Evolutionary conservation across 352 stramenopile genomes (phyloP), one percentile per base, ranked within the genome.

Genomic region (Phytopythium cucurbitacearum): DNA sequence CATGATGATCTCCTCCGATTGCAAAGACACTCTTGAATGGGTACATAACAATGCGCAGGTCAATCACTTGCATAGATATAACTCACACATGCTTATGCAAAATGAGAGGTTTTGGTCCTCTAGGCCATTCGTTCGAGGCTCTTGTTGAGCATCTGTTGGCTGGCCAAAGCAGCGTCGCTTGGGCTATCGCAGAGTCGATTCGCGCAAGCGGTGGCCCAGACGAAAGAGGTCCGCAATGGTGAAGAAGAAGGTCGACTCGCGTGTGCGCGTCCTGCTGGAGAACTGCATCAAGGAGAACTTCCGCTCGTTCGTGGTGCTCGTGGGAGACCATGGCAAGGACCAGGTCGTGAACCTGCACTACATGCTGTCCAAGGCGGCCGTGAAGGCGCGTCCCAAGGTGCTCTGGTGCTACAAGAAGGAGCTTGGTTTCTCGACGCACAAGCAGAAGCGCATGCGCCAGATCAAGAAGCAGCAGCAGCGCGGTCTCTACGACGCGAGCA

Each of bases 381-480:
- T 99, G 33, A 96, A 98, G 60, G 89, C 94, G 34, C 90, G 96
- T 13, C 95, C 96, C 10, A 97, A 93, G 52, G 97, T 99, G 43
- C 73, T 99, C 7, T 99, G 97, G 97, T 99, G 97, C 73, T 99
- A 99, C 87, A 99, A 99, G 69, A 99, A 99, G 64, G 97, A 99
- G 74, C 80, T 99, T 46, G 97, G 97, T 33, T 99, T 99, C 71
- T 99, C 94, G 11, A 99, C 96, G 51, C 96, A 99, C 71, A 91
- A 91, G 59, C 89, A 97, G 69, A 96, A 97, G 67, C 81, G 88
- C 67, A 96, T 97, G 85, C 83, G 86, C 47, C 84, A 98, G 69
- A 97, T 98, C 54, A 98, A 98, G 73, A 96, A 97, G 67, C 76
- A 96, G 71, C 89, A 97, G 68, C 85, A 95, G 65, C 81, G 92